Evolutionary conservation across 2,329 filamentous ascomycete species (phyloP).

Genomic region (Alternaria arborescens): DNA sequence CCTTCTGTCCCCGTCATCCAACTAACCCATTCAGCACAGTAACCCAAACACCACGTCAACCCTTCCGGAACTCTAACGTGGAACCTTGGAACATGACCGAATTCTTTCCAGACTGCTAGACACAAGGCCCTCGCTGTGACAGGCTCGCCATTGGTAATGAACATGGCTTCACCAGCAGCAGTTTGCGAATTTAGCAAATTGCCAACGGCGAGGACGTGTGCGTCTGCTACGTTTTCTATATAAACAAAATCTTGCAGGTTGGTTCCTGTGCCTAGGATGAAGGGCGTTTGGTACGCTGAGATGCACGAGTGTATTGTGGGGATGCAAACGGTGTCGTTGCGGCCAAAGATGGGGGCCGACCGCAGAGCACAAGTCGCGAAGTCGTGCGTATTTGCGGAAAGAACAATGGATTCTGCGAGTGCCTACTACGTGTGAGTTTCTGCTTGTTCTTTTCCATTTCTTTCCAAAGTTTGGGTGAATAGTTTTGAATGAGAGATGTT

Average conservation of each 20-base stretch:
- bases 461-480: neutral
- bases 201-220: constrained; percentile 80
- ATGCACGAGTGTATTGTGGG: constrained; percentile 78
- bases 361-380: constrained; percentile 84
- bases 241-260: constrained; percentile 78
- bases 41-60: constrained; percentile 59
- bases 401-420: constrained; percentile 80
- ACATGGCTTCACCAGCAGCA: constrained; percentile 80
- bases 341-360: constrained; percentile 89
- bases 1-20: constrained; percentile 57
- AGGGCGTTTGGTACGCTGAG: constrained; percentile 71
- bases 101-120: constrained; percentile 75
- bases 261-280: constrained; percentile 80
- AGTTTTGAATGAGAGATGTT: neutral
- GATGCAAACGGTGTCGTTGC: constrained; percentile 81
- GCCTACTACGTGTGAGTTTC: constrained; percentile 59
- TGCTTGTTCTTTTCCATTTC: constrained; percentile 22
- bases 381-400: constrained; percentile 72
- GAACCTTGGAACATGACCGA: constrained; percentile 62
- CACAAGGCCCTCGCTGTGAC: constrained; percentile 93
- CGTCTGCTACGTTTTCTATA: constrained; percentile 75
- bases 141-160: constrained; percentile 89
- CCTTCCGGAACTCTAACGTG: constrained; percentile 58
- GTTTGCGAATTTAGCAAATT: constrained; percentile 71
- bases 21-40: constrained; percentile 57